A percentile compares a stretch with the other conserved stretches of the same genome.
phyloP scores from a whole-genome alignment of 257 asterid species.

The Nyctanthes arbortristis region DNA sequence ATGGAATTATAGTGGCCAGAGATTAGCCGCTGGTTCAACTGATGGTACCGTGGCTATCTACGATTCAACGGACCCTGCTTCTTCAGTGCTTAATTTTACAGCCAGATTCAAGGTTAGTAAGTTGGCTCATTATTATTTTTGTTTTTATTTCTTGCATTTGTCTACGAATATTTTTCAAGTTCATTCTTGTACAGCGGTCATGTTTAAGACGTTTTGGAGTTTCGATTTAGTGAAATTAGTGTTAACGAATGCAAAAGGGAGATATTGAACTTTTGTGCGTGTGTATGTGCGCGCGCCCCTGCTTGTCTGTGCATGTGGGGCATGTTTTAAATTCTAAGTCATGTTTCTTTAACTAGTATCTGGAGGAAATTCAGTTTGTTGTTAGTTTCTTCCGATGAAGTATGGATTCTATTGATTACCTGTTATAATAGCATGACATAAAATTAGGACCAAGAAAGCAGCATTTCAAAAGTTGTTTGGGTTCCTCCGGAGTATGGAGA shows the following conservation, averaged over 20 bases:
- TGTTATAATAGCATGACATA: not conserved
- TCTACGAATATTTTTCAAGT: not conserved
- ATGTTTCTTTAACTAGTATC: not conserved
- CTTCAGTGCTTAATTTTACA: slow-evolving; percentile 52
- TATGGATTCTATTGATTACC: not conserved
- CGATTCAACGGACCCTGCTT: slow-evolving; percentile 66
- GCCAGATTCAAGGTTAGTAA: slow-evolving; percentile 57
- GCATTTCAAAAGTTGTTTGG: slow-evolving; percentile 76
- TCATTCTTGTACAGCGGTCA: not conserved
- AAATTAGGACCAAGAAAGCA: slow-evolving; percentile 54
- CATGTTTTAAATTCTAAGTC: no score
- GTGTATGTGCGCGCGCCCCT: not conserved
- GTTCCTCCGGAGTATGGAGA: slow-evolving; percentile 87
- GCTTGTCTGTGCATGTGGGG: no score
- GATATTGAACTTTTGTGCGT: not conserved
- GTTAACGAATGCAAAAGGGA: not conserved
- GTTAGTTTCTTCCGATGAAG: not conserved
- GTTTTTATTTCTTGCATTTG: not conserved
- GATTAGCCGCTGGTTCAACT: slow-evolving; percentile 64
- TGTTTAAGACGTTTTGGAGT: not conserved
- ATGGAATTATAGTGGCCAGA: slow-evolving; percentile 83
- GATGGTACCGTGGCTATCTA: slow-evolving; percentile 62
- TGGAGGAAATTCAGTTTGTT: not conserved
- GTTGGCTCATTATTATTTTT: not conserved
- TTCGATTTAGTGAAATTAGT: not conserved